These are phyloP conservation scores for Xerocomellus dryophilus DNA, from an alignment of 768 basidiomycete genomes.

Conservation along the genomic window DNA sequence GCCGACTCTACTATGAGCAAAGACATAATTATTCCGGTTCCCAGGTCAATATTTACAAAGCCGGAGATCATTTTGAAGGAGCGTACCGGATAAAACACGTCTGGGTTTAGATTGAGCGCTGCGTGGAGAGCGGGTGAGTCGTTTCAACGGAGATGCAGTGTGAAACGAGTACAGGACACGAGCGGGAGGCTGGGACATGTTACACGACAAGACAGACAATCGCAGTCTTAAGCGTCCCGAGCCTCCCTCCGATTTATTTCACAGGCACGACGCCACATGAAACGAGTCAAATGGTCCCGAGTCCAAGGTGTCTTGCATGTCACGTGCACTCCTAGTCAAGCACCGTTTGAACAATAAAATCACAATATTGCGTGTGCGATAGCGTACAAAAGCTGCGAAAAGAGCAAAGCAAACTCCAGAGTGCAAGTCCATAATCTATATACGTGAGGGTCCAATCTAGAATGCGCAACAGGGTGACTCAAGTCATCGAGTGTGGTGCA, in stretches of 20 bases:
- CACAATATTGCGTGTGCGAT: slow-evolving; percentile 12
- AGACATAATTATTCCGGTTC: not conserved
- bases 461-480: slow-evolving; percentile 14
- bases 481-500: slow-evolving; percentile 6
- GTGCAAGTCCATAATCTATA: slow-evolving; percentile 30
- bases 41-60: slow-evolving; percentile 6
- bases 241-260: not conserved
- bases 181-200: not conserved
- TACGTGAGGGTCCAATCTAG: slow-evolving; percentile 26
- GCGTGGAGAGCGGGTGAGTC: not conserved
- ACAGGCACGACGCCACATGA: not conserved
- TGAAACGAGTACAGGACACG: not conserved
- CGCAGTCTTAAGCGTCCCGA: not conserved
- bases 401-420: slow-evolving; percentile 20
- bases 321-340: slow-evolving; percentile 6
- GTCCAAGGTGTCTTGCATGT: not conserved
- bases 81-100: slow-evolving; percentile 10
- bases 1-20: not conserved
- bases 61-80: not conserved
- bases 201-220: not conserved
- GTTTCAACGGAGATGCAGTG: slow-evolving; percentile 15
- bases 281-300: not conserved
- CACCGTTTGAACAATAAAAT: slow-evolving; percentile 7
- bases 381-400: slow-evolving; percentile 23
- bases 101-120: not conserved